Conservation (phyloP, 177 flowering plant genomes). For the Telopea speciosissima region DNA sequence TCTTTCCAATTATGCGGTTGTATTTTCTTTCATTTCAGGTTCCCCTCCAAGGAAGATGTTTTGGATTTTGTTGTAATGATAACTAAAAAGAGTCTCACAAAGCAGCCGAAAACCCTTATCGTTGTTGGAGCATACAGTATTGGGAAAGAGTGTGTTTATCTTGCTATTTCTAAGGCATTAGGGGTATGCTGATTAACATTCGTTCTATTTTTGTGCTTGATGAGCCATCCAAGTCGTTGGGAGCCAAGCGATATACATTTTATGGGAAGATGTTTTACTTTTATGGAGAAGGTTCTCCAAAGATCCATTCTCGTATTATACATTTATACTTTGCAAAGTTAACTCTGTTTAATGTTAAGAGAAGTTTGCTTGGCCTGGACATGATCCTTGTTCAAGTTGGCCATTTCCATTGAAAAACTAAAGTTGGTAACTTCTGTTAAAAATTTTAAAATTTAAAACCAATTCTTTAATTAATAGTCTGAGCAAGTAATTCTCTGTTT, state of each 20-base stretch:
- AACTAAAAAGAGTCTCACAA: conserved; percentile 34
- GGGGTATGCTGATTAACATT: conserved; percentile 34
- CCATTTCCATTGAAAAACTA: background rate
- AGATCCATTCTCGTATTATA: background rate
- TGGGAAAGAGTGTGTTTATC: conserved; percentile 73
- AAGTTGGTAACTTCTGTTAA: background rate
- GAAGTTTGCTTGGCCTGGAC: background rate
- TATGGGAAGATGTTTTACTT: background rate
- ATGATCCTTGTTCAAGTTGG: background rate
- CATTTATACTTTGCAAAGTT: background rate
- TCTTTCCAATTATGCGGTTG: background rate
- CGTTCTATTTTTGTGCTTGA: background rate
- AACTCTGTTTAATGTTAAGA: background rate
- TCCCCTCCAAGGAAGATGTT: conserved; percentile 64
- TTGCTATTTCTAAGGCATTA: conserved; percentile 60
- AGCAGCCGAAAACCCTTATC: conserved; percentile 59
- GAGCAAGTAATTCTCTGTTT: too few relatives aligned
- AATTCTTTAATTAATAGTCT: too few relatives aligned
- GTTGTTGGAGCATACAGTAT: conserved; percentile 80
- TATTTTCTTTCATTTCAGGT: conserved; percentile 29
- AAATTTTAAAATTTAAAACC: too few relatives aligned
- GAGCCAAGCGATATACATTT: background rate
- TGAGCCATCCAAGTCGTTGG: background rate
- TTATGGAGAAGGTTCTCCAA: background rate
- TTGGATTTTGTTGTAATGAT: conserved; percentile 47